Percentiles rank a stretch among this genome's conserved stretches.
These are phyloP conservation scores for Auricularia sp. DNA, from an alignment of 768 basidiomycete genomes.

Conservation along the genomic window DNA sequence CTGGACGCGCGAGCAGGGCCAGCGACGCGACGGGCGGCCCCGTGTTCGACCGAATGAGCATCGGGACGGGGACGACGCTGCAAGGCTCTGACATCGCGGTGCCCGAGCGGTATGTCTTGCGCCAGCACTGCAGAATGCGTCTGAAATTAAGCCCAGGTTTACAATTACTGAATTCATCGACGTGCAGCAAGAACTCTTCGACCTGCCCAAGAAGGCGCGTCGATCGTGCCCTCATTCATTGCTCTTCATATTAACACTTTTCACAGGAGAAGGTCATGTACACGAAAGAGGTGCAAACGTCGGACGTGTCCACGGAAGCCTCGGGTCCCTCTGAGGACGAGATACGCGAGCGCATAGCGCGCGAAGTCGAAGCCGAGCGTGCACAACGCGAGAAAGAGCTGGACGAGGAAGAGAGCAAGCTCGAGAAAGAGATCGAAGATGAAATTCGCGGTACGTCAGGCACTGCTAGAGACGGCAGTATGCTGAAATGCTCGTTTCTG, in stretches of 20 bases:
- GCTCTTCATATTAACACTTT: constrained; percentile 10
- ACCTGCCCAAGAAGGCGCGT: constrained; percentile 74
- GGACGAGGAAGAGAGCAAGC: constrained; percentile 72
- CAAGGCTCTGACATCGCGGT: background rate
- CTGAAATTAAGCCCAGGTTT: constrained; percentile 41
- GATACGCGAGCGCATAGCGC: constrained; percentile 56
- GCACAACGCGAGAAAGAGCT: constrained; percentile 60
- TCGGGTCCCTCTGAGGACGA: constrained; percentile 55
- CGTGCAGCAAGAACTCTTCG: constrained; percentile 82
- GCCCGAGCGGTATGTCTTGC: constrained; percentile 6
- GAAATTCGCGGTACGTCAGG: constrained; percentile 61
- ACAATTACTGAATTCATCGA: constrained; percentile 70
- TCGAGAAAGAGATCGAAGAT: constrained; percentile 79
- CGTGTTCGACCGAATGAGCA: constrained; percentile 36
- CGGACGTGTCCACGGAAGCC: constrained; percentile 47
- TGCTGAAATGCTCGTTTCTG: background rate
- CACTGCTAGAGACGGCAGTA: background rate
- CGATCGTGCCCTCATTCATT: constrained; percentile 10
- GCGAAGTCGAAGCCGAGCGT: constrained; percentile 47
- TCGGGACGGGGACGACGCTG: constrained; percentile 23
- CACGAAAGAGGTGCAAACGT: constrained; percentile 79
- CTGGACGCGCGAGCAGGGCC: constrained; percentile 60
- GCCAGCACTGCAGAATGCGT: background rate
- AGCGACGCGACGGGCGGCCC: constrained; percentile 37
- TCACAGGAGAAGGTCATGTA: constrained; percentile 66